A percentile compares a stretch with the other conserved stretches of the same genome.
Evolutionary conservation across 495 filamentous ascomycete species (phyloP).

Genomic region (Neurospora sp.): DNA sequence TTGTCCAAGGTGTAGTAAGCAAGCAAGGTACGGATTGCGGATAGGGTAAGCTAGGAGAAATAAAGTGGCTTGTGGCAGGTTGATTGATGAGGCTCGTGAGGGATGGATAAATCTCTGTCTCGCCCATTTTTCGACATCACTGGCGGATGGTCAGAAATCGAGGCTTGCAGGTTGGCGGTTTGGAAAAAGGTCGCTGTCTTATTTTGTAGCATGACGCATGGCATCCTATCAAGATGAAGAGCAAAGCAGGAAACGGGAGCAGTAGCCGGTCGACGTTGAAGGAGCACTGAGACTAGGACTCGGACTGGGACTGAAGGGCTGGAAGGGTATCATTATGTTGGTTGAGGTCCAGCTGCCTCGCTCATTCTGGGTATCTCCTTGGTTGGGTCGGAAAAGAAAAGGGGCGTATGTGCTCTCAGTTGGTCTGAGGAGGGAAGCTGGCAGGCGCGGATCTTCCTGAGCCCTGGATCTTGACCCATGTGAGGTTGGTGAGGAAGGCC

Average conservation of each 20-base stretch:
- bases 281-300: background rate
- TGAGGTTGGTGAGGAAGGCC: constrained; percentile 42
- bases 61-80: background rate
- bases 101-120: background rate
- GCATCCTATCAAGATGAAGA: background rate
- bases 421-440: constrained; percentile 52
- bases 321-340: constrained; percentile 7
- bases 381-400: background rate
- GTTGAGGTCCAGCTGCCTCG: constrained; percentile 1
- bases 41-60: background rate
- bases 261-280: background rate
- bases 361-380: background rate
- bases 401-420: constrained; percentile 6
- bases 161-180: background rate
- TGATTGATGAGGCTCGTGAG: background rate
- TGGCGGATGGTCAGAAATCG: background rate
- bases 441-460: constrained; percentile 45
- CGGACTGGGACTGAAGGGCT: background rate
- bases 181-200: background rate
- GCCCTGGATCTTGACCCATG: constrained; percentile 50
- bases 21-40: background rate
- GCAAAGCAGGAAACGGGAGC: background rate
- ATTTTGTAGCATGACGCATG: background rate
- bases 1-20: background rate
- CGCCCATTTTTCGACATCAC: background rate